Conservation (phyloP, 2,329 filamentous ascomycete species). For the Plenodomus lindquistii region DNA sequence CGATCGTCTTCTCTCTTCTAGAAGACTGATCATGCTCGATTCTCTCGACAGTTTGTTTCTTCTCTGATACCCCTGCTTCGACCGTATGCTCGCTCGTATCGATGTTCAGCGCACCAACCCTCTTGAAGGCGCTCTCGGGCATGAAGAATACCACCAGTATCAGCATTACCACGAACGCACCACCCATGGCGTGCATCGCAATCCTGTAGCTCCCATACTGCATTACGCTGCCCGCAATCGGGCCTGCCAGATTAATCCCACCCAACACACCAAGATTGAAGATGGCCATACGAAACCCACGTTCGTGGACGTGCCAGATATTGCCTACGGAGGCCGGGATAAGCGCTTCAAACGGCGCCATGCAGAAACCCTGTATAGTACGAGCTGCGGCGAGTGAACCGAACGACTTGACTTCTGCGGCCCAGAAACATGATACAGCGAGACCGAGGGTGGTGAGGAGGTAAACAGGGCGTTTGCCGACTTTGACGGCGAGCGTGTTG, state of each 20-base stretch:
- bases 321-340: conserved; percentile 29
- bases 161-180: conserved; percentile 23
- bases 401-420: conserved; percentile 25
- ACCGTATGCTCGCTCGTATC: conserved; percentile 18
- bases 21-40: conserved; percentile 6
- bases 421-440: conserved; percentile 27
- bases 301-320: conserved; percentile 30
- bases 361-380: conserved; percentile 25
- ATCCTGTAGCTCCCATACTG: conserved; percentile 22
- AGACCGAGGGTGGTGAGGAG: conserved; percentile 23
- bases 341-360: conserved; percentile 31
- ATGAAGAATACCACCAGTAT: conserved; percentile 29
- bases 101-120: conserved; percentile 18
- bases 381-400: conserved; percentile 23
- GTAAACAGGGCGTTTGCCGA: conserved; percentile 26
- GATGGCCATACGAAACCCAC: conserved; percentile 27
- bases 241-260: conserved; percentile 29
- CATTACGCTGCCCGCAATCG: conserved; percentile 28
- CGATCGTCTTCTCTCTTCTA: background rate
- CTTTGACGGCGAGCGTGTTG: conserved; percentile 27
- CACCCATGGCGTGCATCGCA: conserved; percentile 29
- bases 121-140: conserved; percentile 24
- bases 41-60: conserved; percentile 11
- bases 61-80: conserved; percentile 9
- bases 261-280: conserved; percentile 31